Conservation (phyloP, 2,329 filamentous ascomycete genomes). For the Phyllosticta ampelicida region DNA sequence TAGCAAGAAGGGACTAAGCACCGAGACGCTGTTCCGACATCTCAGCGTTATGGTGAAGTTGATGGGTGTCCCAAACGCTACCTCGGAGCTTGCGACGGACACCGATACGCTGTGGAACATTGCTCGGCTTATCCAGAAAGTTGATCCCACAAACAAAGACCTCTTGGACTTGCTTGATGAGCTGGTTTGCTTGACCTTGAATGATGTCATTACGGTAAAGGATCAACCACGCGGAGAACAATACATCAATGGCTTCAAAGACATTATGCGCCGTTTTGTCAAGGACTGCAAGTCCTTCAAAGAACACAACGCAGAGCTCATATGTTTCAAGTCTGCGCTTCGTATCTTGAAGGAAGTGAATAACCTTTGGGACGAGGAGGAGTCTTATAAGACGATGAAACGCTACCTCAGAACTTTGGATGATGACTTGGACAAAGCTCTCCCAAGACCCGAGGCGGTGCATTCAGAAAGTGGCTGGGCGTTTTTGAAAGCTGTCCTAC, state of each 20-base stretch:
- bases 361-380: constrained; percentile 4
- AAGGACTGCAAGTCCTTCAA: not conserved
- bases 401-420: constrained; percentile 6
- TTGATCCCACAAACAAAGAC: not conserved
- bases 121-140: constrained; percentile 2
- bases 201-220: constrained; percentile 24
- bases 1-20: constrained; percentile 1
- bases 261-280: constrained; percentile 13
- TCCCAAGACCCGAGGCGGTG: not conserved
- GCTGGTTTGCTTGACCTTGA: constrained; percentile 18
- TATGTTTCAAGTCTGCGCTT: constrained; percentile 9
- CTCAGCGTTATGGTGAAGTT: constrained; percentile 17
- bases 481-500: constrained; percentile 1
- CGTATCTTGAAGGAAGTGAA: not conserved
- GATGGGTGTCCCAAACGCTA: constrained; percentile 26
- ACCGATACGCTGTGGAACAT: constrained; percentile 3
- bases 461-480: not conserved
- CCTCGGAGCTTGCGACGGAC: constrained; percentile 18
- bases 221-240: constrained; percentile 23
- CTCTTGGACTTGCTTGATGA: constrained; percentile 18
- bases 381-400: constrained; percentile 9
- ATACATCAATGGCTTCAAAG: constrained; percentile 20
- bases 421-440: constrained; percentile 1
- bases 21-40: constrained; percentile 5
- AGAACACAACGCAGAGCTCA: constrained; percentile 4